A percentile compares a stretch with the other conserved stretches of the same genome.
phyloP scores from a whole-genome alignment of 768 basidiomycete genomes.

The Leccinum broughii region DNA sequence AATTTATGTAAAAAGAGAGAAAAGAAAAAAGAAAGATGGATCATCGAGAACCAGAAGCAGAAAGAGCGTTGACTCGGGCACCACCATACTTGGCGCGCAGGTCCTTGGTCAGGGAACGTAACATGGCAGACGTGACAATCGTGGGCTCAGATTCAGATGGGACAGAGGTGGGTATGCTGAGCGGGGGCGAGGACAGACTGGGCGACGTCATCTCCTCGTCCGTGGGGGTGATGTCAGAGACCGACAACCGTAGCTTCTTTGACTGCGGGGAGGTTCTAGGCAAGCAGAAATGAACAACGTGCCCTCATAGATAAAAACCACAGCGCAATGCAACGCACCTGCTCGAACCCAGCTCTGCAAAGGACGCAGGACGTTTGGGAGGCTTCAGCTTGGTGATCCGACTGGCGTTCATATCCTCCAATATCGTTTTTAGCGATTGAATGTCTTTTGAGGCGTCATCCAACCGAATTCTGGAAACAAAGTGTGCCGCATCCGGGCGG shows the following conservation, averaged over 20 bases:
- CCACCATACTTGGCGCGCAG: constrained; percentile 33
- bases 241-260: constrained; percentile 48
- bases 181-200: constrained; percentile 42
- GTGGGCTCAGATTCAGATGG: constrained; percentile 35
- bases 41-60: constrained; percentile 12
- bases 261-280: constrained; percentile 25
- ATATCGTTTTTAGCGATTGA: constrained; percentile 31
- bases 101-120: constrained; percentile 42
- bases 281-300: constrained; percentile 8
- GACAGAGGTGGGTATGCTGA: constrained; percentile 47
- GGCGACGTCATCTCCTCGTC: constrained; percentile 34
- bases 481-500: constrained; percentile 4
- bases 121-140: constrained; percentile 62
- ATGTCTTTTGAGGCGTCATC: constrained; percentile 36
- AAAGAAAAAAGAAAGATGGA: not conserved
- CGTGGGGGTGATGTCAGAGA: constrained; percentile 32
- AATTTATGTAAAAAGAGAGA: not conserved
- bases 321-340: constrained; percentile 35
- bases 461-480: constrained; percentile 20
- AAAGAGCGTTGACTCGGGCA: constrained; percentile 1
- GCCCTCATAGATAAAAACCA: not conserved
- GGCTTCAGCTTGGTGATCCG: constrained; percentile 45
- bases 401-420: constrained; percentile 40
- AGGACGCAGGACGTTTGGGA: constrained; percentile 47
- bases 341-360: constrained; percentile 39